Evolutionary conservation across 1,284 basidiomycete species (phyloP).

Genomic region (Fistulinella staudtii): DNA sequence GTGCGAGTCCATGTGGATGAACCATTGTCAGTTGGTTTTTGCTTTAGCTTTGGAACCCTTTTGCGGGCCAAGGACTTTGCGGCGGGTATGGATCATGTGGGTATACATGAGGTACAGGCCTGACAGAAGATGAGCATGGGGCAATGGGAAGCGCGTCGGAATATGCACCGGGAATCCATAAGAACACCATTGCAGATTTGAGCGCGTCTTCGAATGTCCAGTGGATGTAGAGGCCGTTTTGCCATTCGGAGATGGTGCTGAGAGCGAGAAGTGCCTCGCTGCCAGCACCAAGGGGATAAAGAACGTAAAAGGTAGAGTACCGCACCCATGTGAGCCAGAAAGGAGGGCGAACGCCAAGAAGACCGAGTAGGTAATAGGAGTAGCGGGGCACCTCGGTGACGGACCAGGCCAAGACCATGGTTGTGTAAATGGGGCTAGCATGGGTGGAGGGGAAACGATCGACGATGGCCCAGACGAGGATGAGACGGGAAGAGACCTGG

Average conservation of each 20-base stretch:
- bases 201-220: constrained; percentile 56
- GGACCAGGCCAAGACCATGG: constrained; percentile 94
- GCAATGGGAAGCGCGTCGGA: not conserved
- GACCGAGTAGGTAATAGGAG: constrained; percentile 77
- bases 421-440: constrained; percentile 77
- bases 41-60: constrained; percentile 21
- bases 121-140: constrained; percentile 2
- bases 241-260: constrained; percentile 64
- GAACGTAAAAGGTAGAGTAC: constrained; percentile 90
- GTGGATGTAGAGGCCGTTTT: constrained; percentile 21
- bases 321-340: constrained; percentile 58
- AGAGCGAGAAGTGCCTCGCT: constrained; percentile 88
- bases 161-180: constrained; percentile 90
- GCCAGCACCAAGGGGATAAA: constrained; percentile 89
- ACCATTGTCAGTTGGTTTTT: constrained; percentile 18
- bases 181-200: constrained; percentile 63
- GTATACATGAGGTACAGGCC: constrained; percentile 81
- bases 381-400: constrained; percentile 92
- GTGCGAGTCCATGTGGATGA: not conserved
- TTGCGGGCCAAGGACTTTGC: constrained; percentile 63
- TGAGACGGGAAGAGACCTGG: constrained; percentile 86
- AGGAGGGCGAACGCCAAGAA: constrained; percentile 44
- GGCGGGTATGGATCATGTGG: constrained; percentile 84
- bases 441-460: constrained; percentile 51
- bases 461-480: constrained; percentile 82